Evolutionary conservation across 2,329 filamentous ascomycete genomes (phyloP), one percentile per base, ranked within the genome.

Genomic region (Zelopaecilomyces penicillatus): DNA sequence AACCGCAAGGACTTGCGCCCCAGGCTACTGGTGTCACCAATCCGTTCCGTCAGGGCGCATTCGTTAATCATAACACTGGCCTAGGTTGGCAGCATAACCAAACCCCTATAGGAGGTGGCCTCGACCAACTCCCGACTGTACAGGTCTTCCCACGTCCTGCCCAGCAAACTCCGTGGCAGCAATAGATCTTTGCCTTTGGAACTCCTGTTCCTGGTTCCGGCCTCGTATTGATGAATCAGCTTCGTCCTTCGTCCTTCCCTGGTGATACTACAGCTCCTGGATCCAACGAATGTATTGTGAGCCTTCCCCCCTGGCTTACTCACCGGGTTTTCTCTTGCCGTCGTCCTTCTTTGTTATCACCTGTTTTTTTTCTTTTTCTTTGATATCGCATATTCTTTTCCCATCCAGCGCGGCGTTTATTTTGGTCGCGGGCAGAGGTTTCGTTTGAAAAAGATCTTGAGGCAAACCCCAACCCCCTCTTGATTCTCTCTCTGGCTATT

Each of bases 1-100:
- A 2, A 68, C 65, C 33, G 65, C 65, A 31, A 65, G 62, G 74
- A 40, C 67, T 93, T 5, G 75, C 76, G 43, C 80, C 88, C 2
- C 88, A 91, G 57, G 77, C 84, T 2, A 96, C 90, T 0, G 90
- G 89, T 6, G 88, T 80, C 57, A 96, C 90, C 2, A 98, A 98
- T 57, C 93, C 93, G 1, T 97, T 97, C 75, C 79, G 93, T 11
- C 89, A 97, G 60, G 87, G 85, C 38, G 81, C 83, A 4, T 95
- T 96, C 62, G 83, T 95, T 42, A 93, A 95, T 59, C 89, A 95
- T 57, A 75, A 82, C 50, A 95, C 89, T 0, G 90, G 91, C 1
- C 75, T 87, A 63, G 87, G 87, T 2, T 97, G 93, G 88, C 90
- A 96, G 62, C 76, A 83, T 51, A 78, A 79, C 49, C 81, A 83